Evolutionary conservation across 2,329 filamentous ascomycete genomes (phyloP).

Genomic region (Pseudocercospora macadamiae): DNA sequence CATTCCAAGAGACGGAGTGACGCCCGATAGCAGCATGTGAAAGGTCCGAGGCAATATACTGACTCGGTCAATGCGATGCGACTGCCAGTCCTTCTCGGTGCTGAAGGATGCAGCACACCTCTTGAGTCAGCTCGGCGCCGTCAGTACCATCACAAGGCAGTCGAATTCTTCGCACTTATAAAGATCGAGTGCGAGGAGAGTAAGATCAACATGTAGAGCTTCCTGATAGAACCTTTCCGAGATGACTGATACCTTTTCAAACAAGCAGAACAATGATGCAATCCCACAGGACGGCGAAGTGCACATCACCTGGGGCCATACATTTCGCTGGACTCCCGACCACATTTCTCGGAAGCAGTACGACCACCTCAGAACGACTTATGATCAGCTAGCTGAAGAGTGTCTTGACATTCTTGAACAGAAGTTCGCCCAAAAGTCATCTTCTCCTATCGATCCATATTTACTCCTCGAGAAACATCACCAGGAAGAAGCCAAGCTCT

Average conservation of each 20-base stretch:
- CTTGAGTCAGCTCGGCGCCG: background rate
- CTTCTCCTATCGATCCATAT: background rate
- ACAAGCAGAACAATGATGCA: background rate
- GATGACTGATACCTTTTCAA: too few species aligned
- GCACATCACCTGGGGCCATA: conserved; percentile 58
- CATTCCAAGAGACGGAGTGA: too few species aligned
- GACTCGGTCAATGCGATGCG: background rate
- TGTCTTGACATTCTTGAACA: conserved; percentile 18
- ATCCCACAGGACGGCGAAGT: background rate
- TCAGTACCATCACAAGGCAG: background rate
- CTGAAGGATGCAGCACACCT: too few species aligned
- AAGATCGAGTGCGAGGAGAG: background rate
- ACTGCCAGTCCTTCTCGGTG: too few species aligned
- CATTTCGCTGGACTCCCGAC: conserved; percentile 66
- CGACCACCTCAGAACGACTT: conserved; percentile 61
- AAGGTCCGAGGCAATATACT: too few species aligned
- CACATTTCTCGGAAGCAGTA: conserved; percentile 63
- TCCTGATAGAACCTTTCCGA: background rate
- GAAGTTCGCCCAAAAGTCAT: background rate
- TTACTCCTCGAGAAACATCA: conserved; percentile 48
- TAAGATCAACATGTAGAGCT: background rate
- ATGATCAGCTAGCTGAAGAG: conserved; percentile 65
- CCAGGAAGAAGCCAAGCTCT: conserved; percentile 56
- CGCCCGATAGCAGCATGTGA: too few species aligned
- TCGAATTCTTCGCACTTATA: background rate